These are phyloP conservation scores for Austroboletus niveus DNA, from an alignment of 1,284 basidiomycete genomes.

Conservation along the genomic window DNA sequence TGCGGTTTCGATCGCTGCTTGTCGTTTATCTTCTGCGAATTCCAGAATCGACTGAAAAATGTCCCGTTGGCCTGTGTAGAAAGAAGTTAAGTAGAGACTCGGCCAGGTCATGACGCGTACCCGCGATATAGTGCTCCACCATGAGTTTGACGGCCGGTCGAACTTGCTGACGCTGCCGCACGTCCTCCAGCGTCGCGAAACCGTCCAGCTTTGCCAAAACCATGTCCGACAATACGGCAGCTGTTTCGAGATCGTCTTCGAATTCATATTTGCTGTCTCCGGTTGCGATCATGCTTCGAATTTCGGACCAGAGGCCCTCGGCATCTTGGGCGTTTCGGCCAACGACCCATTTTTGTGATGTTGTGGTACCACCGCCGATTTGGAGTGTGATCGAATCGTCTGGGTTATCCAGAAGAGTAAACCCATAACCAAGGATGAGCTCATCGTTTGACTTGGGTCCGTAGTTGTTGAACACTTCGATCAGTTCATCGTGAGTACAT, in stretches of 20 bases:
- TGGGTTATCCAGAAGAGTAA: conserved; percentile 71
- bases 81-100: neutral
- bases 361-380: conserved; percentile 50
- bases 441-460: conserved; percentile 85
- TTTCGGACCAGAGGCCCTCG: conserved; percentile 60
- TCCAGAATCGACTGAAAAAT: conserved; percentile 42
- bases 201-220: conserved; percentile 51
- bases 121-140: conserved; percentile 58
- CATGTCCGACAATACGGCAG: conserved; percentile 66
- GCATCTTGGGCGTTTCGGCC: conserved; percentile 54
- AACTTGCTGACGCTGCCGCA: conserved; percentile 26
- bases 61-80: conserved; percentile 39
- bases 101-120: conserved; percentile 29
- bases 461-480: conserved; percentile 87
- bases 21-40: conserved; percentile 46
- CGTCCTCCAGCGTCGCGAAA: conserved; percentile 39
- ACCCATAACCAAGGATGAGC: conserved; percentile 86
- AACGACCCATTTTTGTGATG: conserved; percentile 55
- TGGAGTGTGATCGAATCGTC: conserved; percentile 84
- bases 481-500: conserved; percentile 32
- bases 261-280: conserved; percentile 42
- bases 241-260: conserved; percentile 63
- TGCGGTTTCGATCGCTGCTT: conserved; percentile 44
- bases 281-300: conserved; percentile 44
- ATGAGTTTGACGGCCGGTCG: conserved; percentile 54